phyloP scores from a whole-genome alignment of 371 early-diverging fungal species.

The Mortierella sp. region DNA sequence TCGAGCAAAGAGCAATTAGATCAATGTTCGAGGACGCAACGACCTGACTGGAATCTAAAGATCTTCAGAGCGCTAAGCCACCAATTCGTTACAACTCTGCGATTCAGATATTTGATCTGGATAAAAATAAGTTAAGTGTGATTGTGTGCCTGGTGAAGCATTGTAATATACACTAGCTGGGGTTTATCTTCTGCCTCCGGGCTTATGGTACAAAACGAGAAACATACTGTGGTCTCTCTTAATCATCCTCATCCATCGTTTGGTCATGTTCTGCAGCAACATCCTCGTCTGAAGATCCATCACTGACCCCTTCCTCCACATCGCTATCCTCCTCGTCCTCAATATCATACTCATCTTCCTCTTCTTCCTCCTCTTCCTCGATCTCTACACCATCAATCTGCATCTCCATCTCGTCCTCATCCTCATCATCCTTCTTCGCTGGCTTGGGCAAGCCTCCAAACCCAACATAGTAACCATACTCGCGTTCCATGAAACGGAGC shows the following conservation, averaged over 20 bases:
- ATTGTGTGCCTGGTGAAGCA: too few relatives aligned
- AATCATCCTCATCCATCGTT: not conserved
- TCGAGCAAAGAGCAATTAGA: not conserved
- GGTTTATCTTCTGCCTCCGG: too few relatives aligned
- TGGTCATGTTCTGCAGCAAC: not conserved
- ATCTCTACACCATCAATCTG: constrained; percentile 5
- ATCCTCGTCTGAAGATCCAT: constrained; percentile 13
- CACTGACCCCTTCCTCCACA: constrained; percentile 19
- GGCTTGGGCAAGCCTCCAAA: constrained; percentile 67
- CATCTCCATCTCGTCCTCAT: constrained; percentile 6
- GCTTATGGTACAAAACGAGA: too few relatives aligned
- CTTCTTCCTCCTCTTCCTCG: constrained; percentile 18
- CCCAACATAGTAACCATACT: constrained; percentile 70
- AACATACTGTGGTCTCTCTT: too few relatives aligned
- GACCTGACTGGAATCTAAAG: too few relatives aligned
- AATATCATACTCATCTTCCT: constrained; percentile 17
- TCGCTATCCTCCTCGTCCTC: constrained; percentile 23
- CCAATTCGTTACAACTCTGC: too few relatives aligned
- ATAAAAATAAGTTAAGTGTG: too few relatives aligned
- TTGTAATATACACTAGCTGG: too few relatives aligned
- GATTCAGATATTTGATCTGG: too few relatives aligned
- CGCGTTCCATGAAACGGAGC: constrained; percentile 72
- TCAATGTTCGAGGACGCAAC: too few relatives aligned
- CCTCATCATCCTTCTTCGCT: constrained; percentile 28
- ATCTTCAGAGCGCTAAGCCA: too few relatives aligned